Conservation (phyloP, 441 rosid genomes). For the Pelargonium cotyledonis region DNA sequence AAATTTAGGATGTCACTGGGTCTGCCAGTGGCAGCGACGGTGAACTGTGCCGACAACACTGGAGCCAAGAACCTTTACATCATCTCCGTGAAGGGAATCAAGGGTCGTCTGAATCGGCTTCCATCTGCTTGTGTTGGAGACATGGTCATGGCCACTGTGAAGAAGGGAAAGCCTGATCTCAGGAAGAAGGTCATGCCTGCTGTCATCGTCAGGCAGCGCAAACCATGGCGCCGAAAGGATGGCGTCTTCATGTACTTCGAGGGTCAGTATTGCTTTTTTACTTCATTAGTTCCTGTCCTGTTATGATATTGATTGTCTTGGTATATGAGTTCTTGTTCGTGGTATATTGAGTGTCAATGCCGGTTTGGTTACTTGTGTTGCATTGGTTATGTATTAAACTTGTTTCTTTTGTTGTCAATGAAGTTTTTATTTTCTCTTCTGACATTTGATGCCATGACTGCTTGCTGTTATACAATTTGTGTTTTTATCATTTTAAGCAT, state of each 20-base stretch:
- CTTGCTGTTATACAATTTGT: too few relatives aligned
- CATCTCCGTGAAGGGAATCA: neutral
- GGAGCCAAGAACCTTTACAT: neutral
- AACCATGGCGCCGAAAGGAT: slow-evolving; percentile 1
- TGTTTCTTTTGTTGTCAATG: too few relatives aligned
- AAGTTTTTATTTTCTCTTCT: too few relatives aligned
- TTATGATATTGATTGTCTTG: too few relatives aligned
- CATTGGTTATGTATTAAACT: too few relatives aligned
- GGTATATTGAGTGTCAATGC: too few relatives aligned
- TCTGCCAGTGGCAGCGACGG: slow-evolving; percentile 22
- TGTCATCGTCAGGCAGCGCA: neutral
- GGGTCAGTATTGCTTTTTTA: neutral
- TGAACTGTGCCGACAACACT: slow-evolving; percentile 21
- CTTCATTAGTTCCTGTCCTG: too few relatives aligned
- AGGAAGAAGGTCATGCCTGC: slow-evolving; percentile 2
- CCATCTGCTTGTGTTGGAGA: neutral
- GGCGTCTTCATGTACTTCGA: neutral
- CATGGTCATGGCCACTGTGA: neutral
- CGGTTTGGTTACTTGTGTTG: too few relatives aligned
- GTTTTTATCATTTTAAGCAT: too few relatives aligned
- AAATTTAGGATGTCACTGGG: slow-evolving; percentile 26
- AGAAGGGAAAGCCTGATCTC: neutral
- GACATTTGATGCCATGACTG: too few relatives aligned
- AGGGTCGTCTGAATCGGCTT: neutral
- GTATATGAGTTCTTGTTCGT: too few relatives aligned